Conservation (phyloP, 1,284 basidiomycete species). For the Rhizoctonia solani region DNA sequence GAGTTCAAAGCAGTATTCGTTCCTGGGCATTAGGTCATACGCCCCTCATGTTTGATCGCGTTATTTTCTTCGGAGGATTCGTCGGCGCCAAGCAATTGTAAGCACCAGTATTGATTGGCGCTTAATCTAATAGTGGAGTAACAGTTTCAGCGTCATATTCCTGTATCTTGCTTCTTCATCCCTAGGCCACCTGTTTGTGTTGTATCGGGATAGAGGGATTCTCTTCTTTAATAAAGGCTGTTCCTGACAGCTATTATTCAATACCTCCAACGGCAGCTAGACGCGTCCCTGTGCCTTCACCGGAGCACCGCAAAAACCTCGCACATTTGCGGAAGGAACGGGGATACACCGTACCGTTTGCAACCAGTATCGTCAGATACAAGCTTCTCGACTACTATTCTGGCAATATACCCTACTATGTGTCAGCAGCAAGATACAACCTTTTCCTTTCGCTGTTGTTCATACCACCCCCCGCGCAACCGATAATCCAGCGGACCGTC, state of each 20-base stretch:
- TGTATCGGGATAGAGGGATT: no score
- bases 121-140: neutral
- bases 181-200: no score
- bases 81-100: neutral
- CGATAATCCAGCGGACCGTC: slow-evolving; percentile 12
- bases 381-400: neutral
- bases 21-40: slow-evolving; percentile 19
- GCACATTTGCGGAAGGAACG: slow-evolving; percentile 6
- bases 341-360: neutral
- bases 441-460: neutral
- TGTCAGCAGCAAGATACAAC: neutral
- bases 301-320: slow-evolving; percentile 24
- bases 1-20: no score
- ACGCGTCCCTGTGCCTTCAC: neutral
- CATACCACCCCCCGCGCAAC: neutral
- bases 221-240: neutral
- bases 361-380: neutral
- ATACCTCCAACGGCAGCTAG: neutral
- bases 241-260: neutral
- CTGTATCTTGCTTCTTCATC: no score
- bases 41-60: neutral
- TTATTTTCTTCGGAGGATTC: slow-evolving; percentile 1
- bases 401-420: neutral
- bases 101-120: neutral
- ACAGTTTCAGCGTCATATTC: neutral